Conservation (phyloP, 441 rosid genomes). For the Corymbia citriodora region DNA sequence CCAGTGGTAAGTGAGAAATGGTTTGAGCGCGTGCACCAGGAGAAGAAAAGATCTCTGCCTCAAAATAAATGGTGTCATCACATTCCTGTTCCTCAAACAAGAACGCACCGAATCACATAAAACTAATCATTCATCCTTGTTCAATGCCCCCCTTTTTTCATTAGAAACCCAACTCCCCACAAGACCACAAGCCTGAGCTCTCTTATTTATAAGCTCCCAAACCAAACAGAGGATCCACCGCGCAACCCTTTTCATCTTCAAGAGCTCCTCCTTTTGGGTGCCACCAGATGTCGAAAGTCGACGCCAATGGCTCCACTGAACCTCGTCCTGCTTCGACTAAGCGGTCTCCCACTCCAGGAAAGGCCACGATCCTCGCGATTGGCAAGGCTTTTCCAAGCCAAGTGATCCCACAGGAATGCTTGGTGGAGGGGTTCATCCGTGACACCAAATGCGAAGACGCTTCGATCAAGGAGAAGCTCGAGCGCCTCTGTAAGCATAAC, state of each 20-base stretch:
- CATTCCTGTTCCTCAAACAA: constrained; percentile 29
- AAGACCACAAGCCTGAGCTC: constrained; percentile 23
- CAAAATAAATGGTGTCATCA: constrained; percentile 5
- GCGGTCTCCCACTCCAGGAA: constrained; percentile 57
- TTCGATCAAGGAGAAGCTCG: constrained; percentile 70
- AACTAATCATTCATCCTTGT: constrained; percentile 22
- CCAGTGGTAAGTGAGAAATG: constrained; percentile 15
- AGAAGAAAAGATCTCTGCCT: constrained; percentile 19
- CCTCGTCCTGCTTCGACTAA: constrained; percentile 11
- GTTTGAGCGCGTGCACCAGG: background rate
- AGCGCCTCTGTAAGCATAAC: constrained; percentile 68
- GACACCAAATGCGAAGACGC: constrained; percentile 79
- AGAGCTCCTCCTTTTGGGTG: background rate
- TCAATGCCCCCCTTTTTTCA: constrained; percentile 35
- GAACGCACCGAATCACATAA: constrained; percentile 34
- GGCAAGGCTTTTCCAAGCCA: constrained; percentile 93
- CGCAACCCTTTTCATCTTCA: background rate
- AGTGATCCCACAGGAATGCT: constrained; percentile 73
- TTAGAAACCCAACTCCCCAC: constrained; percentile 52
- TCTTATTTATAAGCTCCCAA: constrained; percentile 10
- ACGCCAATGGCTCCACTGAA: constrained; percentile 21
- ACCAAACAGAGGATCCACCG: background rate
- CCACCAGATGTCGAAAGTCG: constrained; percentile 31
- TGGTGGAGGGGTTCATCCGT: constrained; percentile 79
- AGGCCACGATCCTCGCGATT: constrained; percentile 76